Evolutionary conservation across 2,329 filamentous ascomycete species (phyloP), one percentile per base, ranked within the genome.

Genomic region (Fusarium sp.): DNA sequence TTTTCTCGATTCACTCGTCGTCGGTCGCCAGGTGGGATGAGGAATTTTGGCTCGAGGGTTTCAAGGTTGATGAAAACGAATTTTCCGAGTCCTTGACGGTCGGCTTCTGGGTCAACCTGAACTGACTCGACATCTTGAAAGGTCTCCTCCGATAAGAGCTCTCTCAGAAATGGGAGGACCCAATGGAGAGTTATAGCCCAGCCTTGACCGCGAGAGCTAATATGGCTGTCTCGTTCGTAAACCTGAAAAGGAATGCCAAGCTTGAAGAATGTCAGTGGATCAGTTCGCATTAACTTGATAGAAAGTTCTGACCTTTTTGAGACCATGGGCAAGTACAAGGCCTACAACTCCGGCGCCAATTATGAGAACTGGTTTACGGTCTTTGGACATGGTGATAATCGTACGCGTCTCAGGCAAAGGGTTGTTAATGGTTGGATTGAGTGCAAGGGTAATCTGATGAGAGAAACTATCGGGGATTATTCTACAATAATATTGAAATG

Each of bases 151-250:
- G 57, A 60, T 6, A 60, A 15, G 16, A 60, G 57, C 4, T 60
- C 53, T 10, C 41, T 21, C 0, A 60, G 57, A 2, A 60, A 60
- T 3, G 57, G 53, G 3, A 60, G 57, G 2, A 60, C 54, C 57
- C 57, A 60, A 18, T 60, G 57, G 11, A 60, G 57, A 3, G 57
- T 60, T 35, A 60, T 60, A 2, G 57, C 57, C 57, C 57, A 60
- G 35, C 57, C 57, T 28, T 59, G 53, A 2, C 54, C 53, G 2
- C 57, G 57, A 7, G 54, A 48, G 6, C 31, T 37, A 18, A 59
- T 49, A 5, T 58, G 53, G 0, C 33, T 49, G 13, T 60, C 57
- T 10, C 57, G 57, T 13, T 60, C 57, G n/a, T 58, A 60, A 1
- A 60, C 38, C 5, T 59, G 43, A 2, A 49, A 58, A 1, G 57